Conservation (phyloP, 2,329 filamentous ascomycete genomes). For the Calonectria honghensis region DNA sequence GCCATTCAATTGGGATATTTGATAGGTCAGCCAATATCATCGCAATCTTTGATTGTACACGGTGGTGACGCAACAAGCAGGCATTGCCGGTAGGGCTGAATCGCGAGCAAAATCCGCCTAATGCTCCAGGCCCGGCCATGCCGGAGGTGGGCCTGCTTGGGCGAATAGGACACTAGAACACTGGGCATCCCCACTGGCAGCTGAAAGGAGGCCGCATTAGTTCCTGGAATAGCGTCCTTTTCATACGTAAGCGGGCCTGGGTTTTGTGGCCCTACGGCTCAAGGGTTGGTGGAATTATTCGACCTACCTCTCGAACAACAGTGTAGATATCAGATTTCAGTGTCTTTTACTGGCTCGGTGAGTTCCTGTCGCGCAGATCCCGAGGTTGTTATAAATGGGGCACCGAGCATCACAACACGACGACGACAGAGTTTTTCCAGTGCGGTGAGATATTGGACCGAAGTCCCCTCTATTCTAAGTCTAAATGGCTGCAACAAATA, state of each 20-base stretch:
- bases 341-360: neutral
- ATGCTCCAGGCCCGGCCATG: neutral
- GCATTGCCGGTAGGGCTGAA: constrained; percentile 7
- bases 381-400: neutral
- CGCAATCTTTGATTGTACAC: neutral
- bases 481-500: neutral
- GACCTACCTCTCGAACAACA: neutral
- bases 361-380: neutral
- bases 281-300: neutral
- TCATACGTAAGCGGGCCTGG: neutral
- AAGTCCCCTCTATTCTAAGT: constrained; percentile 2
- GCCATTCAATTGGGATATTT: neutral
- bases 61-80: neutral
- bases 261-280: neutral
- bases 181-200: neutral
- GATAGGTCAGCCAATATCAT: neutral
- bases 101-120: neutral
- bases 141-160: neutral
- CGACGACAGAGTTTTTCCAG: neutral
- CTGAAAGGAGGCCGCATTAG: neutral
- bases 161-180: neutral
- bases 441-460: neutral
- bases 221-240: neutral
- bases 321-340: neutral
- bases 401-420: neutral